A percentile compares a stretch with the other conserved stretches of the same genome.
These are phyloP conservation scores for Thuidium tamariscinum DNA, from an alignment of 225 moss, liverwort and hornwort genomes.

Conservation along the genomic window DNA sequence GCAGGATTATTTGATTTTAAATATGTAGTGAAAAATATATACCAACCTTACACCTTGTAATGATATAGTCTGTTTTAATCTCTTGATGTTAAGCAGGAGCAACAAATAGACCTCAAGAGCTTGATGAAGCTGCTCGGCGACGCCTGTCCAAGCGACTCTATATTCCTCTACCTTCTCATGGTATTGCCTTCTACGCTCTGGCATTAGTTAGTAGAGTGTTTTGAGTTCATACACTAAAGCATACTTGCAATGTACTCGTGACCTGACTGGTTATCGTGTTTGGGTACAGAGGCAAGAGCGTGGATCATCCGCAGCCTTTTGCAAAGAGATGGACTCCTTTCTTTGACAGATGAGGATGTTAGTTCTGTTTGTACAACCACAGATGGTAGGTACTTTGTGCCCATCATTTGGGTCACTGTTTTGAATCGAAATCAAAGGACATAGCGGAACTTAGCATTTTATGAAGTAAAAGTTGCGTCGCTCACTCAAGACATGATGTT, in stretches of 20 bases:
- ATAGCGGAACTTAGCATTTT: neutral
- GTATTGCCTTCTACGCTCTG: conserved; percentile 16
- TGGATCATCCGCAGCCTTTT: conserved; percentile 91
- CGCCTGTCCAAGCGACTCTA: conserved; percentile 90
- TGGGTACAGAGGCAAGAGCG: conserved; percentile 76
- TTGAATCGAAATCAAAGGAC: neutral
- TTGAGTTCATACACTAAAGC: neutral
- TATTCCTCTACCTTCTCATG: conserved; percentile 87
- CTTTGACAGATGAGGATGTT: conserved; percentile 72
- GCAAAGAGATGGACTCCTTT: conserved; percentile 76
- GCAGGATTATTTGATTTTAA: neutral
- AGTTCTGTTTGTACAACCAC: conserved; percentile 65
- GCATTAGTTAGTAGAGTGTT: neutral
- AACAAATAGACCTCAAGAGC: conserved; percentile 98
- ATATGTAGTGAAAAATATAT: neutral
- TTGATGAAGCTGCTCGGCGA: conserved; percentile 96
- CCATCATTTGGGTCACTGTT: neutral
- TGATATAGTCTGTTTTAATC: neutral
- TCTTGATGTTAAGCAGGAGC: conserved; percentile 50
- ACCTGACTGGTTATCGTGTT: neutral
- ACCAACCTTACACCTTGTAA: neutral
- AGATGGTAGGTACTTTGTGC: conserved; percentile 44
- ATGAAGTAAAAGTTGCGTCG: neutral
- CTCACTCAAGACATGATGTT: neutral
- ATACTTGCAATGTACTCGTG: neutral